Evolutionary conservation across 2,329 filamentous ascomycete genomes (phyloP).

Genomic region (Cytospora mali): DNA sequence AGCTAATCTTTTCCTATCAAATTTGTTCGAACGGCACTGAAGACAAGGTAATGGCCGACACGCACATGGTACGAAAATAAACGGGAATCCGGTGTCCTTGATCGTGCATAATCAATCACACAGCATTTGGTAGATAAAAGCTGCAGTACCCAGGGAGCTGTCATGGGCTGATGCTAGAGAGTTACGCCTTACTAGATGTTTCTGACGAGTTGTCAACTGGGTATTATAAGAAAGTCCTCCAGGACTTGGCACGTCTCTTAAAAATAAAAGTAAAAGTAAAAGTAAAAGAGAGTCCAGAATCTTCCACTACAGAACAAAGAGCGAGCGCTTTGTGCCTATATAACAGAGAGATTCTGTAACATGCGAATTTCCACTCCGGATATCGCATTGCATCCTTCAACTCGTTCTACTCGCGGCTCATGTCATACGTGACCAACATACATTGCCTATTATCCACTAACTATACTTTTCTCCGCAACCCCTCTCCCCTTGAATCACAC

Average conservation of each 20-base stretch:
- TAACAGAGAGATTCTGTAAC: too few relatives aligned
- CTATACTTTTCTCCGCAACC: too few relatives aligned
- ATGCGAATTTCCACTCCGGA: too few relatives aligned
- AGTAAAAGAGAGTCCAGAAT: too few relatives aligned
- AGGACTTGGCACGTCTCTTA: neutral
- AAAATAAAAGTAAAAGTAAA: too few relatives aligned
- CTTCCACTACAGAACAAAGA: too few relatives aligned
- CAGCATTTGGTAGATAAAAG: neutral
- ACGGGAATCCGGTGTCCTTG: constrained; percentile 5
- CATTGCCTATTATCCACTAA: too few relatives aligned
- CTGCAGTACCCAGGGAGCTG: neutral
- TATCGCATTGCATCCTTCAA: too few relatives aligned
- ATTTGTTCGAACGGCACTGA: neutral
- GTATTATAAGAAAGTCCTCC: neutral
- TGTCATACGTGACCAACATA: too few relatives aligned
- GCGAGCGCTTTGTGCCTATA: too few relatives aligned
- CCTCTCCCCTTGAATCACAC: too few relatives aligned
- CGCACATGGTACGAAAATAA: constrained; percentile 14
- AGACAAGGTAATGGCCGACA: neutral
- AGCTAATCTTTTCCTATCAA: neutral
- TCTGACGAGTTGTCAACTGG: neutral
- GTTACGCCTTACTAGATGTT: neutral
- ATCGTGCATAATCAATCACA: neutral
- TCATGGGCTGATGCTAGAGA: neutral
- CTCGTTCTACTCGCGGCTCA: too few relatives aligned